Evolutionary conservation across 2,329 filamentous ascomycete genomes (phyloP).

Genomic region (Exutisphaerella laricina): DNA sequence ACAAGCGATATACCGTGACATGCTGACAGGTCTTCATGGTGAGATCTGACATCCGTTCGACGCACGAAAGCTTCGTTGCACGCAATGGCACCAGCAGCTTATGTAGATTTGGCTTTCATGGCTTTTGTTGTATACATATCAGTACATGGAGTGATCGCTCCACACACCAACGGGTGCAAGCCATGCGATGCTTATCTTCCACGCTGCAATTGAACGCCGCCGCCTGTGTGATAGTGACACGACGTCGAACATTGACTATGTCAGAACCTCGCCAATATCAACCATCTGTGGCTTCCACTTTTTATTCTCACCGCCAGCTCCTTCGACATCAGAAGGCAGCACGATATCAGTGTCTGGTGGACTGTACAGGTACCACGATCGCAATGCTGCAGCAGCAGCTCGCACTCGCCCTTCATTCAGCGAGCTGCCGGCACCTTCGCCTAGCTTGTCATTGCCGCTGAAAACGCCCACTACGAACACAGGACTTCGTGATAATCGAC

Average conservation of each 20-base stretch:
- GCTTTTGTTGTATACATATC: conserved; percentile 4
- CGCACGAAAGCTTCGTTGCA: too few species aligned
- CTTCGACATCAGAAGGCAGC: conserved; percentile 45
- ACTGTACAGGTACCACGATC: conserved; percentile 95
- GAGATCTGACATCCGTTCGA: too few species aligned
- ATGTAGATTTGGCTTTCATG: too few species aligned
- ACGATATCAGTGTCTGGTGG: conserved; percentile 53
- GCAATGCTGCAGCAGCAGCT: conserved; percentile 79
- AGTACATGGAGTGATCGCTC: background rate
- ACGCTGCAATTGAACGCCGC: background rate
- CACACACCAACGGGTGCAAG: background rate
- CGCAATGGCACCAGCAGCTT: too few species aligned
- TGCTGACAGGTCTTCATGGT: too few species aligned
- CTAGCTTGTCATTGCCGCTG: conserved; percentile 83
- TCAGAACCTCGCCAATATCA: conserved; percentile 53
- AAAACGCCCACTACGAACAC: conserved; percentile 94
- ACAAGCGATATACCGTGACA: too few species aligned
- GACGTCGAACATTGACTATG: conserved; percentile 11
- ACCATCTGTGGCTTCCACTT: conserved; percentile 52
- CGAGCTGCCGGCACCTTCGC: conserved; percentile 77
- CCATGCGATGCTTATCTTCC: background rate
- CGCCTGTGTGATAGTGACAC: background rate
- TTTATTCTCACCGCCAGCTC: conserved; percentile 22
- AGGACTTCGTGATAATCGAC: conserved; percentile 73
- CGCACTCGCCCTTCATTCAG: conserved; percentile 70